Base-by-base conservation (phyloP, 108 stramenopile species). In the Conticribra weissflogii region DNA sequence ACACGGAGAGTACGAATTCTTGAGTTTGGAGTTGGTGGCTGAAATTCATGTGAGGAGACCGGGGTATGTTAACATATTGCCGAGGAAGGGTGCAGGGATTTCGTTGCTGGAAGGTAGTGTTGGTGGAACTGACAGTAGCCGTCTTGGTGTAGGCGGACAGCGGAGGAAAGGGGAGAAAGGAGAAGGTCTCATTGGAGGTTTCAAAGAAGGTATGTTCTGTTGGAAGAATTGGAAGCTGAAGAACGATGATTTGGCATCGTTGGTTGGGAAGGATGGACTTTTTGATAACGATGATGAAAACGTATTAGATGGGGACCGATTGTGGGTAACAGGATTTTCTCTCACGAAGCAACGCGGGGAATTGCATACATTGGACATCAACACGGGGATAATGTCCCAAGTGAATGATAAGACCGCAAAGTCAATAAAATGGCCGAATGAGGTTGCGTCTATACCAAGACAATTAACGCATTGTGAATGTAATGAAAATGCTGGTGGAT, bases 371-470 rank as follows among this genome's bases (percentile, higher is more conserved):
- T 59, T 95, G 17, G 89, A 95, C 64, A 66, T 82, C 0, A 64
- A 78, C 9, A 71, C 81, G 21, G 91, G 91, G 19, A 27, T 52
- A 4, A 85, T 88, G 30, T 76, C 76, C 12, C 49, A 67, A 27
- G 82, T 88, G 71, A 86, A 86, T 78, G 66, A 81, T 29, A 36
- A 77, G 30, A 89, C 85, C 3, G 74, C 81, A 22, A 73, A 61
- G 3, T 81, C 83, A 23, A 86, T 95, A 1, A 76, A 83, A 28
- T 97, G 97, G 97, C 97, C 97, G 51, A 97, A 97, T 67, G 97
- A 95, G 78, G 85, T 94, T 14, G 74, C 79, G 31, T 76, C 85
- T 23, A 86, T 97, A 21, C 92, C 93, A 8, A 53, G 28, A n/a
- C n/a, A n/a, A n/a, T n/a, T n/a, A n/a, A n/a, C n/a, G n/a, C n/a